These are phyloP conservation scores for Microstroma glucosiphilum DNA, from an alignment of 1,284 basidiomycete genomes.

Conservation along the genomic window DNA sequence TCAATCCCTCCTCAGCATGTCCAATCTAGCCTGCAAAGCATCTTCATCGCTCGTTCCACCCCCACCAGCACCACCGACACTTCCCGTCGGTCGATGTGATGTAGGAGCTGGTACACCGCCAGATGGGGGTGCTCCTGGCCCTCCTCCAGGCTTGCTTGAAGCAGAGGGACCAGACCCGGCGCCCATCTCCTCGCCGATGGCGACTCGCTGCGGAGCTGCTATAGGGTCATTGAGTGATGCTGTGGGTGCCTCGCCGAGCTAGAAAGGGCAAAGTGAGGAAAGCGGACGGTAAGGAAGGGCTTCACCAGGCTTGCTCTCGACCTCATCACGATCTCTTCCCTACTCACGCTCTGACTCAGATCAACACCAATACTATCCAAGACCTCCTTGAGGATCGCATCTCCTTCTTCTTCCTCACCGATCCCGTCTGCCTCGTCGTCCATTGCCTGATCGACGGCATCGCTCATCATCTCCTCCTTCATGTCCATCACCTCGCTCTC, in stretches of 20 bases:
- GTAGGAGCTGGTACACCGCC: background rate
- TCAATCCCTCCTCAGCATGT: conserved; percentile 41
- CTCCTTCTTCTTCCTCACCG: conserved; percentile 78
- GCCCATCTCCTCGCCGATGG: conserved; percentile 39
- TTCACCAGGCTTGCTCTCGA: too few species aligned
- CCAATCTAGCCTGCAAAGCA: conserved; percentile 45
- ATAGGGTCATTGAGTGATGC: conserved; percentile 28
- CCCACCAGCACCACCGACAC: conserved; percentile 15
- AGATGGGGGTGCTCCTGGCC: background rate
- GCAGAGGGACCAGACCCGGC: background rate
- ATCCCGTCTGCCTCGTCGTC: conserved; percentile 67
- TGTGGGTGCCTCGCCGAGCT: conserved; percentile 43
- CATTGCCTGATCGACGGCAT: conserved; percentile 97
- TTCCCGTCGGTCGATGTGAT: background rate
- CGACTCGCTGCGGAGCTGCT: conserved; percentile 31
- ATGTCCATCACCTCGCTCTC: conserved; percentile 98
- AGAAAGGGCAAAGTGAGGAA: background rate
- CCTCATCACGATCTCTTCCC: background rate
- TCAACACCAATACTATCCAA: conserved; percentile 94
- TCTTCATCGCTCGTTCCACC: conserved; percentile 37
- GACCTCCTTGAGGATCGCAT: conserved; percentile 92
- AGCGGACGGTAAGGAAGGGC: background rate
- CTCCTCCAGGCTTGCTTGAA: conserved; percentile 1
- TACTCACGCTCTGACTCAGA: conserved; percentile 76
- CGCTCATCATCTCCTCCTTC: conserved; percentile 99